Evolutionary conservation across 106 monocot genomes (phyloP).

Genomic region (Cymbidium sinense): DNA sequence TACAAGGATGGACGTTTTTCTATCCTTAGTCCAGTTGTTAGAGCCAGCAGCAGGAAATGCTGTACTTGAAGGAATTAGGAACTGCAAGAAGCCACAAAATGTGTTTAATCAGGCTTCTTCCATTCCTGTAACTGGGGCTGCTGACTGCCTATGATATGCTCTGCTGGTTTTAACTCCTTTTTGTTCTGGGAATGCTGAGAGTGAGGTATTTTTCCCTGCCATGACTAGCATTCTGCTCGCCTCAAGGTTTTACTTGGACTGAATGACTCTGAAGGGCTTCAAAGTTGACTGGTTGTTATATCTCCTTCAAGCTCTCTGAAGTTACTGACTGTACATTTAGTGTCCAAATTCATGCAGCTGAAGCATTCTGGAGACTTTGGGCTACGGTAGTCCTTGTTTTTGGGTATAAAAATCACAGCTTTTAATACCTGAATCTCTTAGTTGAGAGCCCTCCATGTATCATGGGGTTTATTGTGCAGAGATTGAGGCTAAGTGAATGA

Average conservation of each 20-base stretch:
- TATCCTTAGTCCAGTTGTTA: slow-evolving; percentile 61
- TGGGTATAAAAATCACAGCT: no score
- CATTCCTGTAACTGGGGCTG: slow-evolving; percentile 40
- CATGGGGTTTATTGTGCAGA: no score
- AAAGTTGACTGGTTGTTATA: no score
- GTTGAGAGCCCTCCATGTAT: no score
- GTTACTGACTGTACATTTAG: no score
- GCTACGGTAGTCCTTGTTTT: no score
- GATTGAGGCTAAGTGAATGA: no score
- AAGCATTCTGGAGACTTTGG: no score
- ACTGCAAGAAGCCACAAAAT: slow-evolving; percentile 10
- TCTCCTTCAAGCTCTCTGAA: no score
- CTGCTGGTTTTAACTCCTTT: background rate
- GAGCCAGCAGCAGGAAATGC: slow-evolving; percentile 36
- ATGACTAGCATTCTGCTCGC: slow-evolving; percentile 37
- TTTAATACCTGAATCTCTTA: no score
- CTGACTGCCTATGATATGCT: slow-evolving; percentile 1
- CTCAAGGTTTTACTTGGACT: background rate
- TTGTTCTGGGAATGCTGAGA: slow-evolving; percentile 34
- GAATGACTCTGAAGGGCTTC: no score
- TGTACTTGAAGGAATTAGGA: background rate
- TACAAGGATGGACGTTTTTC: slow-evolving; percentile 90
- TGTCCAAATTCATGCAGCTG: no score
- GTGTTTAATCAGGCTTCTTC: slow-evolving; percentile 26
- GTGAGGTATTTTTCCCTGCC: slow-evolving; percentile 26